These are phyloP conservation scores for Mycena crocata DNA, from an alignment of 768 basidiomycete genomes.

Conservation along the genomic window DNA sequence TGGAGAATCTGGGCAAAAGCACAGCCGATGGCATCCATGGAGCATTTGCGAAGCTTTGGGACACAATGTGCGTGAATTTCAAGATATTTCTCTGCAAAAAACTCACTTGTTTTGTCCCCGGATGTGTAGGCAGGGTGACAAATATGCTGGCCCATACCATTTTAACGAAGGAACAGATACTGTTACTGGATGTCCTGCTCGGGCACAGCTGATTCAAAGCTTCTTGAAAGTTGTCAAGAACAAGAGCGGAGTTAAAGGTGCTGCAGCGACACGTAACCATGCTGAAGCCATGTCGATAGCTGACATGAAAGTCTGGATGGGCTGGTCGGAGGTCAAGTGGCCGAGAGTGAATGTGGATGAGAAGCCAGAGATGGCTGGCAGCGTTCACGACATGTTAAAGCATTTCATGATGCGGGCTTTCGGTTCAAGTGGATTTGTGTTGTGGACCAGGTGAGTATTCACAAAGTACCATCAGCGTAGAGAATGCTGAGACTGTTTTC, in stretches of 20 bases:
- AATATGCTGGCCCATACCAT: constrained; percentile 41
- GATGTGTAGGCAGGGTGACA: constrained; percentile 21
- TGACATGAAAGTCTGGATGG: constrained; percentile 42
- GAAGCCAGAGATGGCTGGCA: background rate
- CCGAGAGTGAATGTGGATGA: constrained; percentile 21
- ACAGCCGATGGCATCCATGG: constrained; percentile 42
- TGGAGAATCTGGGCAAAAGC: constrained; percentile 29
- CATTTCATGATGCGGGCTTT: constrained; percentile 47
- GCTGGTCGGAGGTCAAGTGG: constrained; percentile 40
- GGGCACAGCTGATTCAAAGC: constrained; percentile 35
- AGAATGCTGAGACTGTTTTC: background rate
- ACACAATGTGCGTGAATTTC: constrained; percentile 38
- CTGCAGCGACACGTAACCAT: constrained; percentile 40
- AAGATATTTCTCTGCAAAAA: background rate
- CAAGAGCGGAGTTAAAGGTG: constrained; percentile 33
- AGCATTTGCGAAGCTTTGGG: constrained; percentile 44
- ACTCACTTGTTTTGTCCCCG: background rate
- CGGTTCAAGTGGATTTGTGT: constrained; percentile 34
- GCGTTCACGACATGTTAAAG: constrained; percentile 29
- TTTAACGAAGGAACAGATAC: constrained; percentile 35
- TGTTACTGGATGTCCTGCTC: constrained; percentile 45
- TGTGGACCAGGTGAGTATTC: constrained; percentile 45
- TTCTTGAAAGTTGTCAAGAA: constrained; percentile 42
- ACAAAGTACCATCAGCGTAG: too few species aligned
- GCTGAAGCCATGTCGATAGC: constrained; percentile 47